phyloP scores from a whole-genome alignment of 805 yeast species.

The Metschnikowia lochheadii region DNA sequence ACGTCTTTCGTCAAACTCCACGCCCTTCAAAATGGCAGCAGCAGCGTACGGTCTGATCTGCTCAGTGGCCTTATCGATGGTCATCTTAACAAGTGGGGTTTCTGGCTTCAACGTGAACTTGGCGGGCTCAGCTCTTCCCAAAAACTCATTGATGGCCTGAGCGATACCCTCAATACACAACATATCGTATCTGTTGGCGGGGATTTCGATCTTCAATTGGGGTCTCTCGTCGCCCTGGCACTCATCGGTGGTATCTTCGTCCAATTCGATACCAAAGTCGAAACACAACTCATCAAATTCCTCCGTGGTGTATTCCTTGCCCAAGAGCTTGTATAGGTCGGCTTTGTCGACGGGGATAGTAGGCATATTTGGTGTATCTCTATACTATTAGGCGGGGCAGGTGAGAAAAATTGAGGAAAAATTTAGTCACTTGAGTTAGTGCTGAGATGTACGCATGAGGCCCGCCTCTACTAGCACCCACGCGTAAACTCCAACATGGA shows the following conservation, averaged over 20 bases:
- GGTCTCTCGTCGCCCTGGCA: constrained; percentile 81
- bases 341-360: constrained; percentile 93
- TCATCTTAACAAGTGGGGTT: constrained; percentile 57
- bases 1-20: constrained; percentile 74
- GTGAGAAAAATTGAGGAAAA: constrained; percentile 13
- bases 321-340: constrained; percentile 82
- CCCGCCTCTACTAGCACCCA: neutral
- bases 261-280: constrained; percentile 95
- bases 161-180: constrained; percentile 98
- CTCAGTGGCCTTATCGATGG: constrained; percentile 71
- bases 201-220: constrained; percentile 93
- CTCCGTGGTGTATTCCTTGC: constrained; percentile 57
- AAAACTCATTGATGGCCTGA: constrained; percentile 85
- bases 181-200: constrained; percentile 98
- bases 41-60: constrained; percentile 89
- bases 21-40: constrained; percentile 85
- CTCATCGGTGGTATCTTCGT: constrained; percentile 89
- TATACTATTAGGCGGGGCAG: constrained; percentile 1
- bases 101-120: constrained; percentile 58
- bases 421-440: constrained; percentile 11
- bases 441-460: constrained; percentile 13
- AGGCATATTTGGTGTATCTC: constrained; percentile 61
- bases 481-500: constrained; percentile 5
- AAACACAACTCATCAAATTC: constrained; percentile 97
- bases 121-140: constrained; percentile 68